Conservation (phyloP, 768 basidiomycete genomes). For the Lactarius sanguifluus region DNA sequence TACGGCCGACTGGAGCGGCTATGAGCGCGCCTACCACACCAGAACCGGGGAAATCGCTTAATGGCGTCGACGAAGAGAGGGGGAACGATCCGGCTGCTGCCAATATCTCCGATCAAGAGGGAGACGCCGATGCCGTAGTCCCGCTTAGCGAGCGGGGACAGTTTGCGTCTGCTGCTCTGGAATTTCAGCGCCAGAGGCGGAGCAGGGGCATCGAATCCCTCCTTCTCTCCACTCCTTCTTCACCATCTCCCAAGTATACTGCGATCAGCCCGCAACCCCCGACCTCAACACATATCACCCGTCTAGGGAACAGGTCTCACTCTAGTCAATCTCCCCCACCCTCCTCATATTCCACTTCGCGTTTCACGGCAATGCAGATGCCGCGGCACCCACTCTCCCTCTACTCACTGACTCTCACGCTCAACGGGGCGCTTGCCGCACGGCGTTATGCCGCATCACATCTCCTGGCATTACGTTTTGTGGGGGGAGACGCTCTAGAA, state of each 20-base stretch:
- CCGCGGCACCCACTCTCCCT: slow-evolving; percentile 66
- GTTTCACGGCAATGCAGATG: slow-evolving; percentile 61
- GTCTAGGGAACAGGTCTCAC: slow-evolving; percentile 26
- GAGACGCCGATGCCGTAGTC: slow-evolving; percentile 12
- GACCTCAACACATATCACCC: slow-evolving; percentile 24
- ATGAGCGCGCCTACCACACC: slow-evolving; percentile 46
- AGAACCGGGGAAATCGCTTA: slow-evolving; percentile 30
- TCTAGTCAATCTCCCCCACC: slow-evolving; percentile 26
- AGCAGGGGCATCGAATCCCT: slow-evolving; percentile 48
- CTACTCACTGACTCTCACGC: slow-evolving; percentile 55
- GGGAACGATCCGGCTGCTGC: slow-evolving; percentile 23
- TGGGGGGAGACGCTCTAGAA: slow-evolving; percentile 33
- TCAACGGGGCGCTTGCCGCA: slow-evolving; percentile 67
- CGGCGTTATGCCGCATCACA: slow-evolving; percentile 80
- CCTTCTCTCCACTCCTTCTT: slow-evolving; percentile 42
- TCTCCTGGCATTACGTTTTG: slow-evolving; percentile 74
- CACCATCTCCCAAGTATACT: slow-evolving; percentile 29
- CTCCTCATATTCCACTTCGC: slow-evolving; percentile 44
- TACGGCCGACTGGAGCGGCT: slow-evolving; percentile 34
- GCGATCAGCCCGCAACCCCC: slow-evolving; percentile 23
- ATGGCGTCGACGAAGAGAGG: slow-evolving; percentile 45
- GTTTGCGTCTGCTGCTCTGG: slow-evolving; percentile 65
- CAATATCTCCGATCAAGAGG: slow-evolving; percentile 9
- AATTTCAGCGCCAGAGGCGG: slow-evolving; percentile 54
- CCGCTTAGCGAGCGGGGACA: slow-evolving; percentile 35